Evolutionary conservation across 2,329 filamentous ascomycete species (phyloP).

Genomic region (Hortaea werneckii): DNA sequence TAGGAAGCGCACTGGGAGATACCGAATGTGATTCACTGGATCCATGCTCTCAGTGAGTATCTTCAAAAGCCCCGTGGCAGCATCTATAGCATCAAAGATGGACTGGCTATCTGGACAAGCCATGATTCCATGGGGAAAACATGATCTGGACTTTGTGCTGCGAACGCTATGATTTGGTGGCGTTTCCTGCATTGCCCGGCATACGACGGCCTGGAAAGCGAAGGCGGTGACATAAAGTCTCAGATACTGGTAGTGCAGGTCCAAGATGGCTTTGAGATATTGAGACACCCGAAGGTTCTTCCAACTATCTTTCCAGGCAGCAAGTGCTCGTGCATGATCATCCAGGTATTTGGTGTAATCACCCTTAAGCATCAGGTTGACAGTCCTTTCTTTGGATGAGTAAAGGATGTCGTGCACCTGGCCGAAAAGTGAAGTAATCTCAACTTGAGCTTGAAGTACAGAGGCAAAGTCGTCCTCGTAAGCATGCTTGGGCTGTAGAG

Average conservation of each 20-base stretch:
- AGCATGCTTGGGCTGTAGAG: constrained; percentile 16
- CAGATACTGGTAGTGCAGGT: constrained; percentile 55
- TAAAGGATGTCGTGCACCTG: constrained; percentile 27
- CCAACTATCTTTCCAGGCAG: constrained; percentile 25
- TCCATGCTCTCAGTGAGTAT: constrained; percentile 52
- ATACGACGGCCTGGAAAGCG: constrained; percentile 40
- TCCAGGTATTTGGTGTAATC: constrained; percentile 28
- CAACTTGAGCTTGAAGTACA: constrained; percentile 24
- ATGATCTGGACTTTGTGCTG: too few species aligned
- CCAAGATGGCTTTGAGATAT: constrained; percentile 49
- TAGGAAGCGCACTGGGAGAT: constrained; percentile 55
- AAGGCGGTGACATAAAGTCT: constrained; percentile 58
- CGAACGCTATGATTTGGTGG: constrained; percentile 6
- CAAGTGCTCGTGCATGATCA: constrained; percentile 22
- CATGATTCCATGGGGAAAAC: constrained; percentile 30
- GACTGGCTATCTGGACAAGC: constrained; percentile 54
- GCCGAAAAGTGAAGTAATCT: constrained; percentile 25
- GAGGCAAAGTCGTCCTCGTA: constrained; percentile 23
- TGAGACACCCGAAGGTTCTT: constrained; percentile 32
- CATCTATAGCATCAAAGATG: constrained; percentile 56
- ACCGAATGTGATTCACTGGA: constrained; percentile 48
- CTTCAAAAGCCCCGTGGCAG: constrained; percentile 51
- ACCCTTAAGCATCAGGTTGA: constrained; percentile 24
- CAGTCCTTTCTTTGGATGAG: constrained; percentile 22
- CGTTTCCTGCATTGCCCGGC: constrained; percentile 18